Base-by-base conservation (phyloP, 768 basidiomycete species). In the Hemileccinum rubropunctum region DNA sequence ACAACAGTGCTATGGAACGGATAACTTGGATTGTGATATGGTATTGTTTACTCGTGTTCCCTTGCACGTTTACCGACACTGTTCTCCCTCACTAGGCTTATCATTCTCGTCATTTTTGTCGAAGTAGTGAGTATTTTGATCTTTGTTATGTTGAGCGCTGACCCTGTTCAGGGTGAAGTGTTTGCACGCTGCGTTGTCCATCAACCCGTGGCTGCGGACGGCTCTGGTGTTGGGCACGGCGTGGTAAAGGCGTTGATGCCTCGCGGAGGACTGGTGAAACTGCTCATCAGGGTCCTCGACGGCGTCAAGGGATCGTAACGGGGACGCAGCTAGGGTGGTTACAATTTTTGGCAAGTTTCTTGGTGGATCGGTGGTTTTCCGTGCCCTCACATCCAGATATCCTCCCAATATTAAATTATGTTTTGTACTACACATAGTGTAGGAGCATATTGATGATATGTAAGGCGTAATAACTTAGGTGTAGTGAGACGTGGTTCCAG, bases 81-180 rank as follows among this genome's bases (percentile, higher is more conserved):
- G 33, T 52, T 56, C 53, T 20, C 43, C 60, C 49, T 63, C 42
- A 27, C 62, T 50, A 93, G 91, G 89, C 74, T 97, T 23, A 97
- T 97, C 59, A 84, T 92, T 18, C 84, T 86, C 2, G 92, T 92
- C 18, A 88, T 88, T 64, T 66, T 95, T n/a, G 92, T 95, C 10
- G 93, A 93, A 71, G 66, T 88, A 52, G 91, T 88, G 59, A 28
- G 81, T 75, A n/a, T 13, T 14, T 44, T 30, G n/a, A 11, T 10
- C 3, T 20, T 4, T 7, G 0, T 8, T 14, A 20, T 26, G 12
- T 13, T n/a, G 18, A n/a, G 2, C 9, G 6, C 10, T 12, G 17
- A 50, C 6, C 4, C 13, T 45, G 13, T 33, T 7, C 23, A 89
- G 87, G 88, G 88, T n/a, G 89, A 93, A 62, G 82, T 93, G 7